Base-by-base conservation (phyloP, 148 eudicot genomes). In the Camellia sinensis region DNA sequence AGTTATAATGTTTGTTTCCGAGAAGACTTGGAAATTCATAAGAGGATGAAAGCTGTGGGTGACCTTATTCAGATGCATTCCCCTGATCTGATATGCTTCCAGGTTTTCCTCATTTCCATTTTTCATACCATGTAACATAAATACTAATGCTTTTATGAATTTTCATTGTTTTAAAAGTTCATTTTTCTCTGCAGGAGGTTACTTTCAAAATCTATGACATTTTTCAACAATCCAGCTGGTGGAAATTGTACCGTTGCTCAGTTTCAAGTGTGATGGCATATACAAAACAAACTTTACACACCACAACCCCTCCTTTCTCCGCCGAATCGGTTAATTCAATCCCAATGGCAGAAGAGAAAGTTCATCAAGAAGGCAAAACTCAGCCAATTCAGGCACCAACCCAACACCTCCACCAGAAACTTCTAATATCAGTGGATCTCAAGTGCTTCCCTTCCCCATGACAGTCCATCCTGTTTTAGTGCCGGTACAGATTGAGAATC, bases 1-100 rank as follows among this genome's bases (percentile, higher is more conserved):
- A 88, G 90, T 75, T 95, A 94, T 82, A 97, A 97, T 86, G 90
- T 94, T 57, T 97, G 98, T 97, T 97, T 97, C 68, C 83, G 93
- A 11, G 99, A 94, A 83, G 99, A 97, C 50, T 52, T 94, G 78
- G 97, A 94, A 87, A 70, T 92, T 88, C 86, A 84, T 46, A 84
- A 79, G 73, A 90, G 99, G 86, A 94, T 97, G 99, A 86, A 82
- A 83, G 93, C 97, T 68, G 83, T 97, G 56, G 97, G 98, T 67
- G 84, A 92, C 80, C 95, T 97, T 68, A 91, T 97, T 83, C 89
- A 86, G 83, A 78, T 88, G 82, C 98, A 97, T 83, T 81, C 92
- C 60, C 99, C 98, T 0, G 94, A 97, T 88, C 78, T 97, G 46
- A 89, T 97, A 75, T 97, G 99, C 74, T 86, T 97, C 66, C 98